phyloP scores from a whole-genome alignment of 108 stramenopile species.

The Nannochloropsis gaditana region DNA sequence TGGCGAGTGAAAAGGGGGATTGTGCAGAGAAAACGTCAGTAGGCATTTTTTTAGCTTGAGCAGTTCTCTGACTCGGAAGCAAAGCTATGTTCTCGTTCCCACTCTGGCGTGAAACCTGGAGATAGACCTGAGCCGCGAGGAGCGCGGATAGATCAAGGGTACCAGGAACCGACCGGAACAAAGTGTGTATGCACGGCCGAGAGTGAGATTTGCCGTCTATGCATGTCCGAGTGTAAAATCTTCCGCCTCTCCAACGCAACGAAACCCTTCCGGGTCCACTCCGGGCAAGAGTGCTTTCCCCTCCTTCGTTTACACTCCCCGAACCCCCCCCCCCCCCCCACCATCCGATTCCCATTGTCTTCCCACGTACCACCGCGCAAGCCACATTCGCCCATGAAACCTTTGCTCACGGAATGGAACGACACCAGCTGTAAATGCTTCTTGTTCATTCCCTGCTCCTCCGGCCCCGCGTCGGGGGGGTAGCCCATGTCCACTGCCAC shows the following conservation, averaged over 20 bases:
- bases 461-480: constrained; percentile 34
- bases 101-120: too few relatives aligned
- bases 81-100: too few relatives aligned
- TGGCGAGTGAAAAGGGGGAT: too few relatives aligned
- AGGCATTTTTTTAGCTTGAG: too few relatives aligned
- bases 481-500: constrained; percentile 59
- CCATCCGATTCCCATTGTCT: not conserved
- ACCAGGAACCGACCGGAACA: not conserved
- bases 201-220: not conserved
- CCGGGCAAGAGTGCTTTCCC: not conserved
- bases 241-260: too few relatives aligned
- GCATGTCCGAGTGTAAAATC: not conserved
- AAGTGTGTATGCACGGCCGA: not conserved
- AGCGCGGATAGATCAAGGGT: not conserved
- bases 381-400: constrained; percentile 88
- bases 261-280: too few relatives aligned
- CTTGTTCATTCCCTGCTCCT: constrained; percentile 44
- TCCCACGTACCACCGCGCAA: constrained; percentile 60
- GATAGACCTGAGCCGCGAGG: not conserved
- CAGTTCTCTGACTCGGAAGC: too few relatives aligned
- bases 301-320: not conserved
- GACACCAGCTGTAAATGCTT: constrained; percentile 72
- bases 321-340: not conserved
- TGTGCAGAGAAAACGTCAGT: too few relatives aligned
- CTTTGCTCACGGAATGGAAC: constrained; percentile 86